Evolutionary conservation across 2,329 filamentous ascomycete genomes (phyloP).

Genomic region (Pseudogymnoascus verrucosus): DNA sequence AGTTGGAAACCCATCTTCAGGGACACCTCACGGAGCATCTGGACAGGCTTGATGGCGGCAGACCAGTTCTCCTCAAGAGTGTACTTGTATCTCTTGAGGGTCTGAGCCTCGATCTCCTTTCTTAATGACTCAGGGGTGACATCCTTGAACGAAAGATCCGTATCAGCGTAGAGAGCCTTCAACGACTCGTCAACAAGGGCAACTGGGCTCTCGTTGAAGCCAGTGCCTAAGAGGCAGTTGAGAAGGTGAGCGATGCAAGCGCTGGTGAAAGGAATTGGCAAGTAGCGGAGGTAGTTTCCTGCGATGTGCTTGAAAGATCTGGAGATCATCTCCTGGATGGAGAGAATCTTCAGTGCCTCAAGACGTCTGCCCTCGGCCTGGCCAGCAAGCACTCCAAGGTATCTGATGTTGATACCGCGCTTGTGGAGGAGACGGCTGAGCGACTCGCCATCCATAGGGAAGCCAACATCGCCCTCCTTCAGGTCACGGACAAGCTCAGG

Average conservation of each 20-base stretch:
- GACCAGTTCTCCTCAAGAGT: conserved; percentile 62
- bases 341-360: conserved; percentile 66
- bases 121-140: conserved; percentile 67
- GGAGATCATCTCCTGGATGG: conserved; percentile 88
- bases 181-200: conserved; percentile 70
- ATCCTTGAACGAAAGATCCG: conserved; percentile 72
- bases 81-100: conserved; percentile 68
- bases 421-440: conserved; percentile 85
- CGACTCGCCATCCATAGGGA: conserved; percentile 97
- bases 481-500: conserved; percentile 82
- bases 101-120: conserved; percentile 62
- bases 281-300: conserved; percentile 67
- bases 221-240: conserved; percentile 81
- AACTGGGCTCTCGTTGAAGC: conserved; percentile 67
- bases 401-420: conserved; percentile 93
- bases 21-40: conserved; percentile 81
- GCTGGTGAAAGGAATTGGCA: conserved; percentile 73
- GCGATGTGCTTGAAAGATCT: conserved; percentile 91
- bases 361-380: conserved; percentile 65
- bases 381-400: conserved; percentile 76
- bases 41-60: conserved; percentile 60
- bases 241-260: conserved; percentile 78
- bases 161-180: conserved; percentile 69
- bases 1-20: conserved; percentile 88
- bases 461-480: conserved; percentile 85